phyloP scores from a whole-genome alignment of 768 basidiomycete species.

The Baorangia bicolor region DNA sequence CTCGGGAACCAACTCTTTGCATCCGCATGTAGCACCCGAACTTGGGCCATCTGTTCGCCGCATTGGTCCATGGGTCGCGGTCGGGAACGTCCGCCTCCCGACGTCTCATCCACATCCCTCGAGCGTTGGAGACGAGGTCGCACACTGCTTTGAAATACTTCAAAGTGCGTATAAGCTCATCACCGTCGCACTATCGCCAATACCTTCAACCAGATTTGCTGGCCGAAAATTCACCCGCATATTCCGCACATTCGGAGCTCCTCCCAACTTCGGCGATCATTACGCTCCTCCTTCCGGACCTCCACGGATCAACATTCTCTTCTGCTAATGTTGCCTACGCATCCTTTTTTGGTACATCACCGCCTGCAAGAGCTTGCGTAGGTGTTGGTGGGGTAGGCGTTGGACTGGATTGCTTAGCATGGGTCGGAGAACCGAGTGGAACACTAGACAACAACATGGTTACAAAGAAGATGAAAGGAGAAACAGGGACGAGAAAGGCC shows the following conservation, averaged over 20 bases:
- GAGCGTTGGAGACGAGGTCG: slow-evolving; percentile 74
- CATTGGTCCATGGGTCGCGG: slow-evolving; percentile 65
- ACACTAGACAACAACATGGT: slow-evolving; percentile 10
- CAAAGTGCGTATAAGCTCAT: slow-evolving; percentile 44
- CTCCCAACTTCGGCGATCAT: slow-evolving; percentile 51
- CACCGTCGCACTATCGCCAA: not conserved
- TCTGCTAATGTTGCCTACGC: slow-evolving; percentile 76
- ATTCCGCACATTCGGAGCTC: slow-evolving; percentile 24
- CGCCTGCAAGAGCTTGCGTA: slow-evolving; percentile 94
- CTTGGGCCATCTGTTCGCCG: slow-evolving; percentile 22
- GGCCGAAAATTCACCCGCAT: slow-evolving; percentile 38
- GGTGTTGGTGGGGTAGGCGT: slow-evolving; percentile 65
- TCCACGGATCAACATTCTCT: slow-evolving; percentile 63
- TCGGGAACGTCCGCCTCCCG: slow-evolving; percentile 51
- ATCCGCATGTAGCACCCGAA: not conserved
- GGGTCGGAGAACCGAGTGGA: slow-evolving; percentile 25
- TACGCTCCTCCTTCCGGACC: slow-evolving; percentile 79
- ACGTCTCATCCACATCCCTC: slow-evolving; percentile 38
- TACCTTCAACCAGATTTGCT: slow-evolving; percentile 48
- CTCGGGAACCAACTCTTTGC: not conserved
- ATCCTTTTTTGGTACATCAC: slow-evolving; percentile 84
- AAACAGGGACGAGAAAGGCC: slow-evolving; percentile 51
- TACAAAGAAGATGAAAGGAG: slow-evolving; percentile 17
- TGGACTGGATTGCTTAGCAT: slow-evolving; percentile 82
- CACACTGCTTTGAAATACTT: slow-evolving; percentile 61